Evolutionary conservation across 2,329 filamentous ascomycete genomes (phyloP), one percentile per base, ranked within the genome.

Genomic region (Fusarium foetens): DNA sequence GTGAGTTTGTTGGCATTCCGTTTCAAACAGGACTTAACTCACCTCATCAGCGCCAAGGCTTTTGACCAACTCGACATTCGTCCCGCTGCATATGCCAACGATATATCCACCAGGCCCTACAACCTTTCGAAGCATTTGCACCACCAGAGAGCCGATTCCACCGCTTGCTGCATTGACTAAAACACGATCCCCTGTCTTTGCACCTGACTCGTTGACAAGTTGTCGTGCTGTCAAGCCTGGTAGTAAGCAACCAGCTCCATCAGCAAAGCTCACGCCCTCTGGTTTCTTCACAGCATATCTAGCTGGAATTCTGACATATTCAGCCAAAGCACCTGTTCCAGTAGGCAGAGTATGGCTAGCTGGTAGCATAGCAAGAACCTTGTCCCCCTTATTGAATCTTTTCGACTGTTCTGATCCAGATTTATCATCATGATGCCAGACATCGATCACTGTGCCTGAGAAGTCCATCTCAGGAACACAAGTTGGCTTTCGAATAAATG

Each of bases 401-500:
- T 17, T 59, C 7, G 36, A 42, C 38, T 45, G 46, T 75, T 71
- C 51, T 19, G 72, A 59, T 42, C 36, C 43, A 2, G 46, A 29
- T 8, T 25, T 75, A 68, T 66, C 52, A 49, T 70, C 68, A 5
- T 78, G 78, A 35, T 78, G 59, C 78, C 81, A 82, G 1, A 83
- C 75, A 11, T 81, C 80, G 3, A 80, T 71, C 12, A 86, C 77
- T 8, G 78, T 79, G 12, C 84, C 84, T 3, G 82, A 81, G 41
- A 86, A 81, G 62, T 86, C 84, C 70, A 83, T 80, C 21, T 85
- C 84, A 10, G 84, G 83, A 4, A 82, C 80, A 48, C 63, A 83
- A 8, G 66, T 78, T 54, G 69, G 75, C 69, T 71, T 73, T 69
- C 84, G 82, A 68, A 79, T 78, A 51, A 81, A 79, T 60, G 71